These are phyloP conservation scores for Gossypium trilobum DNA, from an alignment of 441 rosid genomes.

Conservation along the genomic window DNA sequence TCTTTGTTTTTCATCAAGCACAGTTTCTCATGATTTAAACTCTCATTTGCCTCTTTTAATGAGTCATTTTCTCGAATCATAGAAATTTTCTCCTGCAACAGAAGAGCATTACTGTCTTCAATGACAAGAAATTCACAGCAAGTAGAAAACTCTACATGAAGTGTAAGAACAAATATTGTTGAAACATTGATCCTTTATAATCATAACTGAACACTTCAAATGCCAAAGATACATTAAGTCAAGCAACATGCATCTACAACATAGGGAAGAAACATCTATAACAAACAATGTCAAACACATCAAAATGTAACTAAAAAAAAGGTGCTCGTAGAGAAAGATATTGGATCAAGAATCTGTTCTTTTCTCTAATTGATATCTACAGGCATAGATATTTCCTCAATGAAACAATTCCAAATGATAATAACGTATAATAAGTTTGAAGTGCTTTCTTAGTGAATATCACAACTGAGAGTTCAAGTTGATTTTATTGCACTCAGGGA, in stretches of 20 bases:
- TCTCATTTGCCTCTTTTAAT: conserved; percentile 43
- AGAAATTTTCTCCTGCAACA: conserved; percentile 75
- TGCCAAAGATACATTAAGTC: background rate
- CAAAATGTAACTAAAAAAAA: background rate
- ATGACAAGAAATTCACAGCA: background rate
- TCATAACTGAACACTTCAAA: background rate
- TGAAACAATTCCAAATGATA: background rate
- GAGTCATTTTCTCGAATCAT: conserved; percentile 71
- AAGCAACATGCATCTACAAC: conserved; percentile 2
- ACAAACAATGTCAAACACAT: conserved; percentile 4
- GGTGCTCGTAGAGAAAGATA: background rate
- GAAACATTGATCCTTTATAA: background rate
- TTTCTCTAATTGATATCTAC: background rate
- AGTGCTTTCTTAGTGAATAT: conserved; percentile 1
- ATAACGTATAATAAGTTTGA: background rate
- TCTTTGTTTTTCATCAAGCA: conserved; percentile 13
- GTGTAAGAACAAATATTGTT: background rate
- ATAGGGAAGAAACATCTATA: background rate
- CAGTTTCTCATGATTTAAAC: conserved; percentile 12
- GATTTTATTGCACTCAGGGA: background rate
- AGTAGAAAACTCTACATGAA: background rate
- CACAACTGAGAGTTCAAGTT: background rate
- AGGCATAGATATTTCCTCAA: background rate
- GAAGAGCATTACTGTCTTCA: conserved; percentile 8
- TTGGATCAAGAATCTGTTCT: background rate